These are phyloP conservation scores for Didymella keratinophila DNA, from an alignment of 2,329 filamentous ascomycete species.

Conservation along the genomic window DNA sequence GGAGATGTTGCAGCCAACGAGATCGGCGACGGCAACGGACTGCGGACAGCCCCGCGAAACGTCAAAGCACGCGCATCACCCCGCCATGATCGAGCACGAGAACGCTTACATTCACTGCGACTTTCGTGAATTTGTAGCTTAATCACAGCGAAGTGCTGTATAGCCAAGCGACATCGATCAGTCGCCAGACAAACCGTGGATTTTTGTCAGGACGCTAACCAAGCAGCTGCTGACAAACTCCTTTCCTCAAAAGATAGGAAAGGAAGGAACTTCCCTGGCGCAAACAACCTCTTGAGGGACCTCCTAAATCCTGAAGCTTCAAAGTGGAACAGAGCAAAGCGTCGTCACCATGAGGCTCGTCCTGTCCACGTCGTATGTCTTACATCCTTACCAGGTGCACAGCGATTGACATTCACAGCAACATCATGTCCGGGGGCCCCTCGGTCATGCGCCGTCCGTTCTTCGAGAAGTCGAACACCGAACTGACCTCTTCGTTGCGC, in stretches of 20 bases:
- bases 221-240: slow-evolving; percentile 21
- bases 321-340: background rate
- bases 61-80: slow-evolving; percentile 31
- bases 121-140: background rate
- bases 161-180: background rate
- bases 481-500: slow-evolving; percentile 87
- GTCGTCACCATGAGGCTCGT: slow-evolving; percentile 75
- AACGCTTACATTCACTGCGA: background rate
- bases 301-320: background rate
- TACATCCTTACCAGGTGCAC: background rate
- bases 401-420: slow-evolving; percentile 63
- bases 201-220: slow-evolving; percentile 10
- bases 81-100: slow-evolving; percentile 25
- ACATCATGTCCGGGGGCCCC: slow-evolving; percentile 84
- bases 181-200: background rate
- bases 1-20: slow-evolving; percentile 21
- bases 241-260: slow-evolving; percentile 1
- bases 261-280: background rate
- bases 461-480: slow-evolving; percentile 86
- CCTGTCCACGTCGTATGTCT: slow-evolving; percentile 82
- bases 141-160: background rate
- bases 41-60: slow-evolving; percentile 30
- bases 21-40: slow-evolving; percentile 26
- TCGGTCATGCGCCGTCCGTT: slow-evolving; percentile 83
- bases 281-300: background rate